These are phyloP conservation scores for Umbelopsis sp. DNA, from an alignment of 192 early-diverging fungal species.

Conservation along the genomic window DNA sequence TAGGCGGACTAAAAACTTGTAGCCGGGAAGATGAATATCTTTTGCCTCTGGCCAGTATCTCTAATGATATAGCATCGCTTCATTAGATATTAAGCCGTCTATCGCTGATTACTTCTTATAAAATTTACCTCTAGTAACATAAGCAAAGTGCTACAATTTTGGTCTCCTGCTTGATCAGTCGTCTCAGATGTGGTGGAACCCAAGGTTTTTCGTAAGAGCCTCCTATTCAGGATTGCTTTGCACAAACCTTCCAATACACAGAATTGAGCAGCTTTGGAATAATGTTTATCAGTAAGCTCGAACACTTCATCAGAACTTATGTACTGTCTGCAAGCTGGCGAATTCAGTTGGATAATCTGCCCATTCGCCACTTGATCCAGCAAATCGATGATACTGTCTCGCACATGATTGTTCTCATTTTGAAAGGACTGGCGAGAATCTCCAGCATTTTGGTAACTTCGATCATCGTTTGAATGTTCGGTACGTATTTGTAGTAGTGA, in stretches of 20 bases:
- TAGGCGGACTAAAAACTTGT: not conserved
- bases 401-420: slow-evolving; percentile 13
- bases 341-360: not conserved
- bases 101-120: not conserved
- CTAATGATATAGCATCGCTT: not conserved
- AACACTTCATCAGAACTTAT: not conserved
- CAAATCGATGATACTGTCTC: slow-evolving; percentile 16
- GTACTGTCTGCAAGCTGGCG: not conserved
- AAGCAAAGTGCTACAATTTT: too few species aligned
- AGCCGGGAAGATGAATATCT: not conserved
- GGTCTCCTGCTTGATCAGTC: too few species aligned
- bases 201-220: not conserved
- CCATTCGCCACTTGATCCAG: slow-evolving; percentile 27
- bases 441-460: not conserved
- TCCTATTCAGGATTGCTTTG: slow-evolving; percentile 15
- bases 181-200: not conserved
- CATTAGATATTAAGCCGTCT: not conserved
- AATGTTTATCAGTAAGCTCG: not conserved
- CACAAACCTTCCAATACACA: slow-evolving; percentile 31
- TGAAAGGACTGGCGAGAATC: not conserved
- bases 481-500: slow-evolving; percentile 24
- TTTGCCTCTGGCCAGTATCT: not conserved
- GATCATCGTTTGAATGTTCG: not conserved
- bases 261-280: not conserved
- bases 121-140: too few species aligned